phyloP scores from a whole-genome alignment of 2,329 filamentous ascomycete species.

The Paradendryphiella salina region DNA sequence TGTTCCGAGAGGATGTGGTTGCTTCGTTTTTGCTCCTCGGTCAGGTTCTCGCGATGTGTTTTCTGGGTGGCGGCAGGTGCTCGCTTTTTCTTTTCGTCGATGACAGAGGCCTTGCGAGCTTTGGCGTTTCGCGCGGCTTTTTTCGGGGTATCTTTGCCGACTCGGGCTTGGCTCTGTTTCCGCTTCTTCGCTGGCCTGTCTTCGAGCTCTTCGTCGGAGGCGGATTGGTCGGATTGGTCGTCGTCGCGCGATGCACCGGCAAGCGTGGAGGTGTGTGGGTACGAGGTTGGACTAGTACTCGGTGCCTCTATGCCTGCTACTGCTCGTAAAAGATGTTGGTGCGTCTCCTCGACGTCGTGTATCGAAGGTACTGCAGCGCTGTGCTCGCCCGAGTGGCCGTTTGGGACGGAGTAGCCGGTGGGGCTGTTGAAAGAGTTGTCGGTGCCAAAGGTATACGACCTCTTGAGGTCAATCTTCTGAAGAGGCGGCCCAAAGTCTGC shows the following conservation, averaged over 20 bases:
- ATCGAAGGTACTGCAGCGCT: conserved; percentile 33
- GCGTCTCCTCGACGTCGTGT: conserved; percentile 24
- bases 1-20: conserved; percentile 90
- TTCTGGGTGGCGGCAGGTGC: conserved; percentile 31
- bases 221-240: conserved; percentile 28
- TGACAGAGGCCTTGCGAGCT: conserved; percentile 24
- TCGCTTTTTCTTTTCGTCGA: conserved; percentile 38
- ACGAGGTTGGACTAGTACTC: conserved; percentile 13
- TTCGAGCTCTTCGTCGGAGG: conserved; percentile 29
- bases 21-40: conserved; percentile 77
- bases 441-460: conserved; percentile 43
- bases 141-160: conserved; percentile 20
- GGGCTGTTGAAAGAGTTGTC: conserved; percentile 43
- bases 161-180: conserved; percentile 25
- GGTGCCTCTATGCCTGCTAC: conserved; percentile 12
- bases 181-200: conserved; percentile 29
- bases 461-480: conserved; percentile 28
- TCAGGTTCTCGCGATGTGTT: conserved; percentile 60
- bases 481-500: conserved; percentile 24
- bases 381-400: conserved; percentile 28
- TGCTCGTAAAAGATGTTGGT: conserved; percentile 21
- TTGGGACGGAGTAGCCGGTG: conserved; percentile 31
- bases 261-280: conserved; percentile 6
- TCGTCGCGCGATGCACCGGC: conserved; percentile 20
- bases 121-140: conserved; percentile 31